Evolutionary conservation across 352 stramenopile species (phyloP).

Genomic region (Pythium grandisporangium): DNA sequence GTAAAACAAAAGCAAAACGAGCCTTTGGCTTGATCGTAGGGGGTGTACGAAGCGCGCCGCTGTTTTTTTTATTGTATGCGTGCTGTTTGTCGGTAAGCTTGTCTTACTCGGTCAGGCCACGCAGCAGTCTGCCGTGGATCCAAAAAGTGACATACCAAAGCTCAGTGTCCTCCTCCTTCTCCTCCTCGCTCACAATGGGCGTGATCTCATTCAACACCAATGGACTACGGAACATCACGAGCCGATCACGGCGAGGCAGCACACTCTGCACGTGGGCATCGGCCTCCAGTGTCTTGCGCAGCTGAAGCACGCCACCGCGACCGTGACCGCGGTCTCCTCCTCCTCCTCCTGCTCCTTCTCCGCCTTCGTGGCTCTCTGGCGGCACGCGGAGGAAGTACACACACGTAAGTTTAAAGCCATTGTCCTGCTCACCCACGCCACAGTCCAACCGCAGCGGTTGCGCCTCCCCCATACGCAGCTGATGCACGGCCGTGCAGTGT

Average conservation of each 20-base stretch:
- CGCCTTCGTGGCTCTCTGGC: too few species aligned
- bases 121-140: constrained; percentile 62
- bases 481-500: constrained; percentile 45
- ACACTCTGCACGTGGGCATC: constrained; percentile 26
- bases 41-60: too few species aligned
- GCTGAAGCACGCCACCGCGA: constrained; percentile 7
- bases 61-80: too few species aligned
- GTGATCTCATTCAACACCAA: constrained; percentile 63
- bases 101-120: too few species aligned
- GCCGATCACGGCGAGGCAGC: constrained; percentile 24
- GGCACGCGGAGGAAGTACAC: constrained; percentile 62
- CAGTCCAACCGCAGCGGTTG: constrained; percentile 66
- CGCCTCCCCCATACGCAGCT: constrained; percentile 24
- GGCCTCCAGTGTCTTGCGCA: constrained; percentile 21
- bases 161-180: too few species aligned
- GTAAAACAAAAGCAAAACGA: constrained; percentile 1
- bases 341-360: too few species aligned
- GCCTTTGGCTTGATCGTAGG: too few species aligned
- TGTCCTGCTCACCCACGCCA: constrained; percentile 52
- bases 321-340: too few species aligned
- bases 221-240: constrained; percentile 67
- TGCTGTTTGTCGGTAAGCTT: too few species aligned
- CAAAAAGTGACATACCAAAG: constrained; percentile 74
- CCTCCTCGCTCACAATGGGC: constrained; percentile 11
- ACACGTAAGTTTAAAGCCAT: constrained; percentile 72